Base-by-base conservation (phyloP, 2,329 filamentous ascomycete genomes). In the Venturia aucupariae region DNA sequence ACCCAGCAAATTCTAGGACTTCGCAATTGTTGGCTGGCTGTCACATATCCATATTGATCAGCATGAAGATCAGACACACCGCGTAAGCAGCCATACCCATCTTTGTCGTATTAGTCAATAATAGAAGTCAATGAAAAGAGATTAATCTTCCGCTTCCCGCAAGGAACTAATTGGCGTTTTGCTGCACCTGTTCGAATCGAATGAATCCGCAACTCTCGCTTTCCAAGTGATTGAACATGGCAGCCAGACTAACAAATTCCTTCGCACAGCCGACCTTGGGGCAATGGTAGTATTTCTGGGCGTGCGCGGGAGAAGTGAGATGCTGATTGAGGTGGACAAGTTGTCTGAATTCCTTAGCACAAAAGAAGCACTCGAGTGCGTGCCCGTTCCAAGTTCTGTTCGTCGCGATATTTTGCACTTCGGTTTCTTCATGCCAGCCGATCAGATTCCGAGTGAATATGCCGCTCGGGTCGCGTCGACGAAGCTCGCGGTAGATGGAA, bases 311-410 rank as follows among this genome's bases (percentile, higher is more conserved):
- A 0, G 84, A 87, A 46, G 77, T 78, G 1, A 87, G 70, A 67
- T 88, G 84, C 63, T 78, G 74, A 60, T 82, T 81, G 2, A 87
- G 75, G 0, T 69, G 68, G 0, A 51, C 15, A 0, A 76, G 63
- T 0, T 60, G 65, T 0, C 32, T 62, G 66, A 84, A 87, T 0
- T 69, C 35, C 11, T 73, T 71, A 27, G 79, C 71, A 68, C 85
- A 88, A 4, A 87, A 66, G 65, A 81, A 82, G 73, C 84, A 86
- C 68, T 81, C 77, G 70, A 75, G 86, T 0, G 17, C 67, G 1
- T 32, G 0, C 0, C 78, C 78, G 62, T 85, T 84, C 70, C 74
- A 84, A 0, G 81, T 72, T 0, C 65, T 66, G 0, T 68, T 41
- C 0, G 75, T 82, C 1, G 79, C 80, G 67, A 65, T 77, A 78